Base-by-base conservation (phyloP, 2,329 filamentous ascomycete genomes). In the Lizonia empirigonia region DNA sequence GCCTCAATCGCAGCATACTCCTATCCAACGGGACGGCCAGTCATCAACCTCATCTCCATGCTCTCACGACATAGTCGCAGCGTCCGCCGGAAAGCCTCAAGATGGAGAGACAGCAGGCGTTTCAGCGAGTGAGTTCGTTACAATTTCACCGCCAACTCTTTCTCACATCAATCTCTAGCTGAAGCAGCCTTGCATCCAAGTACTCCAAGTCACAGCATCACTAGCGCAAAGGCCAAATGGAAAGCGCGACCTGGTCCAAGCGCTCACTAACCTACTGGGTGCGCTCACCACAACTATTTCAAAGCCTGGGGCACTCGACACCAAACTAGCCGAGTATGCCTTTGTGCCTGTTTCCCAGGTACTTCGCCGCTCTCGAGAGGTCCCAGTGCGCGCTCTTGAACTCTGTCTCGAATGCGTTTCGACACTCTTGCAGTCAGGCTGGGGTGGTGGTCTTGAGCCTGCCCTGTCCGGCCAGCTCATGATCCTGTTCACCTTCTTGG, bases 291-390 rank as follows among this genome's bases (percentile, higher is more conserved):
- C 60, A 0, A 50, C 75, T 38, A 52, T 58, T 13, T 62, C 67
- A 18, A 64, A 63, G 7, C 70, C 75, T 27, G 64, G 73, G 56
- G 62, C 69, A 1, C 69, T 97, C 15, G 90, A 97, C 70, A 82
- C 86, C 44, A 93, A 91, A 70, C 77, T 97, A 15, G 91, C 92
- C 12, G 92, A 97, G 76, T 99, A 97, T 78, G 83, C 89, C 66
- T 97, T 97, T 78, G 96, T 97, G 56, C 94, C 94, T 0, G 78
- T 99, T 0, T 91, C 90, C 0, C 88, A 94, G 62, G 85, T 97
- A 30, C 87, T 99, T 63, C 87, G 90, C 51, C 82, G 86, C 56
- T 87, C 90, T 60, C 84, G 88, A 56, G 80, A 82, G 38, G 84
- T 92, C 45, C 86, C 92, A 1, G 82, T 89, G 37, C 82, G 82